phyloP scores from a whole-genome alignment of 441 rosid species.

The Populus tomentosa region DNA sequence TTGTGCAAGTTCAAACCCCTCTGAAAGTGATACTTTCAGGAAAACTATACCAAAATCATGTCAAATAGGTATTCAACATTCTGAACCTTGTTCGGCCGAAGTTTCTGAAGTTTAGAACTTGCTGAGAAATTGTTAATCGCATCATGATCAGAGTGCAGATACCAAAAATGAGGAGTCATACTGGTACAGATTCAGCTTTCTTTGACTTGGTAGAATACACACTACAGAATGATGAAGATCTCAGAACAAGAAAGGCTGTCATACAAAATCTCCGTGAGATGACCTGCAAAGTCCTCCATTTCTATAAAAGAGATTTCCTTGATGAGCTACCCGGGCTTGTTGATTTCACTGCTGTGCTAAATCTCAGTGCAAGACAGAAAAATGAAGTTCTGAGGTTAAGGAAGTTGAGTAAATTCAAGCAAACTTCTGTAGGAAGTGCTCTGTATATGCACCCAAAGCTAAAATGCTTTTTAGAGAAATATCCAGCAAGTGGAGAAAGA shows the following conservation, averaged over 20 bases:
- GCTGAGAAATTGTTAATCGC: conserved; percentile 35
- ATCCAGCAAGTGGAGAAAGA: neutral
- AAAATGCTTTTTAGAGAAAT: conserved; percentile 11
- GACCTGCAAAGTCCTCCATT: conserved; percentile 52
- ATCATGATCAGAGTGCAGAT: conserved; percentile 57
- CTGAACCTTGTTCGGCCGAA: conserved; percentile 65
- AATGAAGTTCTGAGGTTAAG: conserved; percentile 19
- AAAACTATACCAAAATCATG: conserved; percentile 73
- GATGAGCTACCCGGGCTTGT: conserved; percentile 75
- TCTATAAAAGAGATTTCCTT: conserved; percentile 65
- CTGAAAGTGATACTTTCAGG: conserved; percentile 78
- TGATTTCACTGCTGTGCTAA: conserved; percentile 58
- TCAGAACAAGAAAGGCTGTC: conserved; percentile 42
- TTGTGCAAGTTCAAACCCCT: conserved; percentile 60
- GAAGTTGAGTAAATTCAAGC: conserved; percentile 31
- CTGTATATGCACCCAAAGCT: conserved; percentile 38
- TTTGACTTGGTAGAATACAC: conserved; percentile 62
- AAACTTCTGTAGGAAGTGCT: conserved; percentile 35
- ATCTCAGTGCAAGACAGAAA: conserved; percentile 48
- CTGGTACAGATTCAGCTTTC: conserved; percentile 35
- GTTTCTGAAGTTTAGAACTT: conserved; percentile 47
- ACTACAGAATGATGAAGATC: conserved; percentile 38
- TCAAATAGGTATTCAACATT: conserved; percentile 72
- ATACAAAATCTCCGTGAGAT: conserved; percentile 67
- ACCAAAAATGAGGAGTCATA: conserved; percentile 33